Evolutionary conservation across 2,329 filamentous ascomycete genomes (phyloP).

Genomic region (Aureobasidium musti): DNA sequence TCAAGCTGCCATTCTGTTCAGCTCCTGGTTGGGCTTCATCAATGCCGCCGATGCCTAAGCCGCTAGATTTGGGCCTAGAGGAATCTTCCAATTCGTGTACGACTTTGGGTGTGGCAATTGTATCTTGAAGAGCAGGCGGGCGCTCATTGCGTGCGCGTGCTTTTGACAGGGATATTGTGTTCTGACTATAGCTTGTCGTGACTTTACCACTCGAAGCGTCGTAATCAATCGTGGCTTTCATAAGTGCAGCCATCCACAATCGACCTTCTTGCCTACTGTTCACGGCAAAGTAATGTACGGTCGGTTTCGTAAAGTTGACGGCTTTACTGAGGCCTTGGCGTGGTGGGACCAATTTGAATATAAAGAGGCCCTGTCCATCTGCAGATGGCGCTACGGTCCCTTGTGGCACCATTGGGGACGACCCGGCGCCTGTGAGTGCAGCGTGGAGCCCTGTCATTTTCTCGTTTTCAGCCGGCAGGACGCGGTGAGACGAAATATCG

Average conservation of each 20-base stretch:
- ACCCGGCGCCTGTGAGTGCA: slow-evolving; percentile 81
- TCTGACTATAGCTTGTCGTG: slow-evolving; percentile 92
- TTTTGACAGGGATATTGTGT: slow-evolving; percentile 90
- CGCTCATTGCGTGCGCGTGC: slow-evolving; percentile 84
- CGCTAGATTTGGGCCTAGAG: slow-evolving; percentile 23
- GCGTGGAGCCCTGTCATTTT: slow-evolving; percentile 87
- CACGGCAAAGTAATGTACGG: slow-evolving; percentile 96
- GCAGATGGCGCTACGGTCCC: slow-evolving; percentile 52
- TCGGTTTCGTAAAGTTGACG: slow-evolving; percentile 96
- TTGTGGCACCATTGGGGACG: slow-evolving; percentile 58
- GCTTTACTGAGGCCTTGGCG: slow-evolving; percentile 83
- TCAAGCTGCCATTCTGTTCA: slow-evolving; percentile 2
- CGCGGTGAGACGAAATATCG: slow-evolving; percentile 95
- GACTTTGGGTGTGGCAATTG: slow-evolving; percentile 1
- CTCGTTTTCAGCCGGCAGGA: slow-evolving; percentile 92
- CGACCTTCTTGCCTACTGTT: slow-evolving; percentile 85
- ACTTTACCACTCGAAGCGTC: slow-evolving; percentile 71
- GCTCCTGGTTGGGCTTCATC: slow-evolving; percentile 27
- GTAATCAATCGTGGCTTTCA: slow-evolving; percentile 98
- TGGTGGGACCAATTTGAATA: slow-evolving; percentile 95
- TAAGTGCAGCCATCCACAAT: slow-evolving; percentile 96
- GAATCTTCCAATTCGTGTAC: slow-evolving; percentile 8
- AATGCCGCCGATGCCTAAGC: slow-evolving; percentile 37
- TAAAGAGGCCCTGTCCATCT: slow-evolving; percentile 68
- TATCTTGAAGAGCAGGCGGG: slow-evolving; percentile 72